Evolutionary conservation across 305 asterid species (phyloP), one percentile per base, ranked within the genome.

Genomic region (Fraxinus angustifolia): DNA sequence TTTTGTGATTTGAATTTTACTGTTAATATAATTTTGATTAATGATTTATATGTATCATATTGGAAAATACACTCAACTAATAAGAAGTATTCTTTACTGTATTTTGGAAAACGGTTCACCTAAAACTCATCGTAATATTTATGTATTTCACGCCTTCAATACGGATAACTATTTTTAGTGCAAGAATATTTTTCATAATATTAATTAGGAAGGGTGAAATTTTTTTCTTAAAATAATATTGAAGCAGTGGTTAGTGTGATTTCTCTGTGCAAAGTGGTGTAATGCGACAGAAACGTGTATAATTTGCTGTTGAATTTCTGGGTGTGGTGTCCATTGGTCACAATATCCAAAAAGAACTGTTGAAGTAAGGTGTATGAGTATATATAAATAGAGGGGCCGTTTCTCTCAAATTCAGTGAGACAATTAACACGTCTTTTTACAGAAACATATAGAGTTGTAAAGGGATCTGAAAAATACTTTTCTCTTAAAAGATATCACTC

Each of bases 221-320:
- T 31, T 2, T 12, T 65, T 30, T 4, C 38, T 30, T 14, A 70
- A 33, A 70, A 33, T 3, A 23, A 65, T 23, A 28, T 10, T 5
- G 35, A 28, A 70, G 3, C 38, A 14, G 42, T 31, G 6, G 30
- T 12, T 26, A 70, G 75, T 70, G 75, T 70, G 19, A 70, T 30
- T 30, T 31, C 74, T 70, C 42, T 70, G 75, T 30, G 21, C 42
- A 5, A 70, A 84, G 82, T 84, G 86, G 77, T 45, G 82, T 71
- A 80, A 84, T 81, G 85, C 84, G 84, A 76, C 75, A 70, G 79
- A 76, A 81, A 73, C 75, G 84, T 60, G 82, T 12, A 77, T 75
- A 68, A 28, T 78, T 70, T 76, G 40, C 14, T 80, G 77, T 40
- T 34, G 31, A 60, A 56, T 36, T 16, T 78, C 42, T 77, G 31